Evolutionary conservation across 225 moss, liverwort and hornwort genomes (phyloP).

Genomic region (Sphagnum tenellum): DNA sequence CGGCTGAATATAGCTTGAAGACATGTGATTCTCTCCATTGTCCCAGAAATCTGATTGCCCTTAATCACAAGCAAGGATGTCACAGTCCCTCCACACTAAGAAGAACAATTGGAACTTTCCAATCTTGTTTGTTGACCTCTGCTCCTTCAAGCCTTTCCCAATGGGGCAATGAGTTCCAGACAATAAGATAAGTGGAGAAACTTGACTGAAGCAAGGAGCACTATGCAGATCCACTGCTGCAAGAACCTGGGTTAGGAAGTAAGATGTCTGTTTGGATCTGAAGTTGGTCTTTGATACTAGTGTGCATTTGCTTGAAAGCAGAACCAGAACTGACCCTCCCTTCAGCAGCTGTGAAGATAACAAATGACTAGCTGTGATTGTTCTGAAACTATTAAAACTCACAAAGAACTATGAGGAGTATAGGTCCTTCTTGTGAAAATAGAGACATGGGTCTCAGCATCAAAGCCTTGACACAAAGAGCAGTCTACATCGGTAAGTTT

Average conservation of each 20-base stretch:
- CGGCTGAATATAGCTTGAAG: conserved; percentile 67
- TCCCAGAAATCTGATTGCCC: conserved; percentile 2
- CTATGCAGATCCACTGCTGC: not conserved
- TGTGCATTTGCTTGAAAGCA: not conserved
- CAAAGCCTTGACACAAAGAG: conserved; percentile 33
- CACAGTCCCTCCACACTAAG: too few relatives aligned
- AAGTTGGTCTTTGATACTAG: too few relatives aligned
- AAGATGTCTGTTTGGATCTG: too few relatives aligned
- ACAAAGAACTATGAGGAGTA: too few relatives aligned
- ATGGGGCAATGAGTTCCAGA: too few relatives aligned
- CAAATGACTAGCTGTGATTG: too few relatives aligned
- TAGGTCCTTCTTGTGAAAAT: too few relatives aligned
- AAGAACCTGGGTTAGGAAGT: not conserved
- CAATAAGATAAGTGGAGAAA: too few relatives aligned
- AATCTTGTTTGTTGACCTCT: not conserved
- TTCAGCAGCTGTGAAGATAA: too few relatives aligned
- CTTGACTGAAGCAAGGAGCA: not conserved
- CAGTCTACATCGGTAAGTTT: conserved; percentile 85
- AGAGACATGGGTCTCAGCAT: conserved; percentile 12
- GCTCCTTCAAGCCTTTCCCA: too few relatives aligned
- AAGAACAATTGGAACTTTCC: not conserved
- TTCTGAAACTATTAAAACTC: too few relatives aligned
- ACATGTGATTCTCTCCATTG: conserved; percentile 62
- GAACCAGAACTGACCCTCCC: not conserved
- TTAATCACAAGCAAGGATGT: too few relatives aligned